A percentile compares a stretch with the other conserved stretches of the same genome.
phyloP scores from a whole-genome alignment of 805 yeast genomes.

The Teunomyces stri region DNA sequence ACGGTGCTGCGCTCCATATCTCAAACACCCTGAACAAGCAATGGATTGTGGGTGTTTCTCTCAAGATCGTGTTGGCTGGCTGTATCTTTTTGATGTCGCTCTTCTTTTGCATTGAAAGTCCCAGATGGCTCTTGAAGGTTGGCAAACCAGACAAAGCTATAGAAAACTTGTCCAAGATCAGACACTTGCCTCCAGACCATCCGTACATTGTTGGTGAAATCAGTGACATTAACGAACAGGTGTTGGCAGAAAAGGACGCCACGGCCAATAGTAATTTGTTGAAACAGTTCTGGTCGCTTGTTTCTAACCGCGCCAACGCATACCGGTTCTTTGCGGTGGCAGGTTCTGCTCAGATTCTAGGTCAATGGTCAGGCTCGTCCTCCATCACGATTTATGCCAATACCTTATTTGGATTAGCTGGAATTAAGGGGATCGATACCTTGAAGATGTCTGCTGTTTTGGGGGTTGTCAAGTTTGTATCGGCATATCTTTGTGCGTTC shows the following conservation, averaged over 20 bases:
- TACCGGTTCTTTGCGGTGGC: constrained; percentile 22
- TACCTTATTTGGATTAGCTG: constrained; percentile 20
- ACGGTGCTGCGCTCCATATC: constrained; percentile 45
- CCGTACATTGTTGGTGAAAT: constrained; percentile 22
- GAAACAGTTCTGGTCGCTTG: constrained; percentile 14
- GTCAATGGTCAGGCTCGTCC: constrained; percentile 26
- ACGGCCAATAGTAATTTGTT: constrained; percentile 11
- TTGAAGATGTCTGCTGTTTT: constrained; percentile 24
- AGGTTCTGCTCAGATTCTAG: constrained; percentile 17
- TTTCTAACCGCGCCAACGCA: constrained; percentile 15
- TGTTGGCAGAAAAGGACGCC: constrained; percentile 20
- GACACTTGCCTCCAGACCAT: constrained; percentile 21
- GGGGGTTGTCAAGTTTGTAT: constrained; percentile 22
- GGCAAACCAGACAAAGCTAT: constrained; percentile 18
- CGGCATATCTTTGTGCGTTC: constrained; percentile 22
- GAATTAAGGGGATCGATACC: constrained; percentile 17
- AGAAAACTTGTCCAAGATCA: constrained; percentile 16
- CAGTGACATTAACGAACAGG: constrained; percentile 21
- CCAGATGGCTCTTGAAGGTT: constrained; percentile 22
- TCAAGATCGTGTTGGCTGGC: constrained; percentile 20
- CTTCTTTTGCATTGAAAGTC: constrained; percentile 20
- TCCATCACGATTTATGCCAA: constrained; percentile 25
- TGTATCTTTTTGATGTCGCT: constrained; percentile 17
- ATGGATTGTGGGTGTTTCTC: constrained; percentile 20
- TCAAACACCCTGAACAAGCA: constrained; percentile 13